Evolutionary conservation across 495 filamentous ascomycete genomes (phyloP), one percentile per base, ranked within the genome.

Genomic region (Tuber magnatum): DNA sequence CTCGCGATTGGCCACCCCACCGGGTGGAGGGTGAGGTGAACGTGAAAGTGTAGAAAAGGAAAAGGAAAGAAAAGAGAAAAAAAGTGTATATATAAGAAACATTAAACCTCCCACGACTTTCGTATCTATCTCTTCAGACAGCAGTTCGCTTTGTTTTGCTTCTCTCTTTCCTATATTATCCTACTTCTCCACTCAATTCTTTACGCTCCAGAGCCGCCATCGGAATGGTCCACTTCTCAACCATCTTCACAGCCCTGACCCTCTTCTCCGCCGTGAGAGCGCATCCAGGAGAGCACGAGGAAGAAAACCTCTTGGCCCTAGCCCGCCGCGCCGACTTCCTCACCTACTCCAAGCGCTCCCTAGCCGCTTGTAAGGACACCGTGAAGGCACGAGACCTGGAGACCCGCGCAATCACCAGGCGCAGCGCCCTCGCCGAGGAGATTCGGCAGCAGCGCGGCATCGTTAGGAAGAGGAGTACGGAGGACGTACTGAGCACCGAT

Each of bases 381-480:
- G 74, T 82, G 38, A 76, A 83, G 39, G 77, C 79, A 0, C 81
- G 82, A 12, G 81, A 80, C 18, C 71, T 86, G 22, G 78, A 80
- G 72, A 70, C 77, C 35, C 81, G 81, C 5, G 83, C 84, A 7
- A 76, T 85, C 75, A 77, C 83, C 71, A 84, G 85, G 39, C 84
- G 85, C 69, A 82, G 78, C 12, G 78, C 83, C 40, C 65, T 80
- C 35, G 86, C 85, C n/a, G 82, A 82, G 48, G 80, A 84, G 16
- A 73, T 76, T 43, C 46, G 75, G 0, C 39, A 73, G 39, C 71
- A 74, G 72, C 51, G 73, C 4, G 74, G 68, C 12, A n/a, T 77
- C 35, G 61, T 73, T 20, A 73, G 41, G 38, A 81, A 84, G 32
- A 87, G 87, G 44, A 84, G 85, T 42, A 76, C 86, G 9, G 84